Conservation (phyloP, 1,284 basidiomycete species). For the Paramarasmius palmivorus region DNA sequence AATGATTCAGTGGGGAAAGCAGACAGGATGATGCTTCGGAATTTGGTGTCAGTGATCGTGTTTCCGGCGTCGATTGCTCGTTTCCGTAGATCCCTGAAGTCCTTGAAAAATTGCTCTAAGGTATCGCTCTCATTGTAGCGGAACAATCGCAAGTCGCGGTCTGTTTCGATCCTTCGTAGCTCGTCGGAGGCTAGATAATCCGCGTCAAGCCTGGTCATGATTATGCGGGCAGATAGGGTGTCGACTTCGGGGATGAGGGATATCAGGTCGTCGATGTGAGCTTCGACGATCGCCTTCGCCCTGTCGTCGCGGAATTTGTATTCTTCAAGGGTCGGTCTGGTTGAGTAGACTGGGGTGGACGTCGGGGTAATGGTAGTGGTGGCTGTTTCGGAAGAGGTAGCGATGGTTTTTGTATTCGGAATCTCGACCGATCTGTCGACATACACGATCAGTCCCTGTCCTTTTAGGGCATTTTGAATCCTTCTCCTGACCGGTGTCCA, state of each 20-base stretch:
- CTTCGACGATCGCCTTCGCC: conserved; percentile 3
- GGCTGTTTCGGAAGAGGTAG: neutral
- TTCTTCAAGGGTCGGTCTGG: neutral
- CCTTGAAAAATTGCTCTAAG: conserved; percentile 4
- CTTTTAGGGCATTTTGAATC: neutral
- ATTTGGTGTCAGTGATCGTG: neutral
- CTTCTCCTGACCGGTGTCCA: conserved; percentile 3
- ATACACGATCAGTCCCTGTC: conserved; percentile 5
- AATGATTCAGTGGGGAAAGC: conserved; percentile 1
- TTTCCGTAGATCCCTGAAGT: neutral
- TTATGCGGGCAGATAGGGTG: neutral
- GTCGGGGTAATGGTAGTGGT: neutral
- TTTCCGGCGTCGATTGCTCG: conserved; percentile 1
- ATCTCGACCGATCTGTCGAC: neutral
- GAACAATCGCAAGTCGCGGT: neutral
- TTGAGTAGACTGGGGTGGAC: conserved; percentile 8
- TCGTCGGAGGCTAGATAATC: conserved; percentile 1
- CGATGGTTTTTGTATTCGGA: neutral
- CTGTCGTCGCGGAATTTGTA: conserved; percentile 4
- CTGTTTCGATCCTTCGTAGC: neutral
- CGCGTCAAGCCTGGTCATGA: neutral
- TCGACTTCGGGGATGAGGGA: conserved; percentile 3
- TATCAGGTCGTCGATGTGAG: neutral
- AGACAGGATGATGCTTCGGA: neutral
- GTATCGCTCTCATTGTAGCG: neutral